Evolutionary conservation across 2,329 filamentous ascomycete species (phyloP).

Genomic region (Xylariaceae sp.): DNA sequence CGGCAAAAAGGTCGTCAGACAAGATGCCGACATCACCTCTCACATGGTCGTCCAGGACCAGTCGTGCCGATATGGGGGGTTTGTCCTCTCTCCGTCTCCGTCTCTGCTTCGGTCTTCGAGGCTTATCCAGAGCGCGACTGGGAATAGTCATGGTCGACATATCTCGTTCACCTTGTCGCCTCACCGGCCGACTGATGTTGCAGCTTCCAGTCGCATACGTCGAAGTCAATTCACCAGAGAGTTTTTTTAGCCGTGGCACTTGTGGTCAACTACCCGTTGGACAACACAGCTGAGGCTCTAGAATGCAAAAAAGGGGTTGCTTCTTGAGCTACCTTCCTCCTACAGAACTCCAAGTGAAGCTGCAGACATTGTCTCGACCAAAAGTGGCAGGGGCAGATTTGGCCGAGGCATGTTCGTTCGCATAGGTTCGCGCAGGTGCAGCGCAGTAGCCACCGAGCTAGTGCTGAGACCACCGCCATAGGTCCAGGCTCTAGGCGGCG

Average conservation of each 20-base stretch:
- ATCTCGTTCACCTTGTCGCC: conserved; percentile 1
- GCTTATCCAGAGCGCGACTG: conserved; percentile 10
- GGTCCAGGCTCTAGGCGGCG: no score
- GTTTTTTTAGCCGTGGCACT: conserved; percentile 19
- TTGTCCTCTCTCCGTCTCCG: conserved; percentile 61
- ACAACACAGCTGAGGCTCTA: no score
- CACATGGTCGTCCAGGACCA: conserved; percentile 80
- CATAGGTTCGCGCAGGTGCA: neutral
- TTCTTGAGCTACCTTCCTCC: neutral
- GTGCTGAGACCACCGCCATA: no score
- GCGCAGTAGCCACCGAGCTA: no score
- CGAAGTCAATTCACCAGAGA: conserved; percentile 18
- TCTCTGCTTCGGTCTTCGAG: conserved; percentile 39
- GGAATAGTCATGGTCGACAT: conserved; percentile 18
- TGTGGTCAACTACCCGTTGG: conserved; percentile 18
- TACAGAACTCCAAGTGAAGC: neutral
- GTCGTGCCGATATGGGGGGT: conserved; percentile 68
- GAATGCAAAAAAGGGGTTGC: no score
- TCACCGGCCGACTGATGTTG: conserved; percentile 2
- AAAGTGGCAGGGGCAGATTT: conserved; percentile 7
- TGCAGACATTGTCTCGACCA: neutral
- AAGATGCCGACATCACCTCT: conserved; percentile 81
- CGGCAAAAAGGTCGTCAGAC: conserved; percentile 77
- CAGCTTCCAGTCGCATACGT: conserved; percentile 15
- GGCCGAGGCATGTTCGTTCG: conserved; percentile 16